Percentiles rank a stretch among this genome's conserved stretches.
phyloP scores from a whole-genome alignment of 257 asterid genomes.

The Penstemon newberryi region DNA sequence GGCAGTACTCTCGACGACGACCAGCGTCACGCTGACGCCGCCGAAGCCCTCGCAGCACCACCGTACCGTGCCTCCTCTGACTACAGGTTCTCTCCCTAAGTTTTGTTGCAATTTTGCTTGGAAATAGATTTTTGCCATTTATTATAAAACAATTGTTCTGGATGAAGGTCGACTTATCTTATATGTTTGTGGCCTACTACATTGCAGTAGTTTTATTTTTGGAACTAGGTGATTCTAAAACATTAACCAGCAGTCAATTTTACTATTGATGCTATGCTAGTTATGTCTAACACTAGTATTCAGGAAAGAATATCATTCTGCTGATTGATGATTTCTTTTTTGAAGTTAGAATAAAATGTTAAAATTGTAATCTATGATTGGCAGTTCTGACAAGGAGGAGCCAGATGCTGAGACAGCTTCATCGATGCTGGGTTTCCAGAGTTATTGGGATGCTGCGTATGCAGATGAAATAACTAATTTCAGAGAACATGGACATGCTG shows the following conservation, averaged over 20 bases:
- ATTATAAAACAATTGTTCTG: neutral
- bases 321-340: neutral
- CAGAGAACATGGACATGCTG: conserved; percentile 91
- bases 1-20: conserved; percentile 99
- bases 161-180: too few relatives aligned
- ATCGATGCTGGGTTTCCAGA: conserved; percentile 91
- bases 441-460: conserved; percentile 94
- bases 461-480: conserved; percentile 86
- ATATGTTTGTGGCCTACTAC: too few relatives aligned
- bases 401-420: conserved; percentile 68
- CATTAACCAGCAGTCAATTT: neutral
- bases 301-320: neutral
- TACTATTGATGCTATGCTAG: neutral
- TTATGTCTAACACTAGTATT: neutral
- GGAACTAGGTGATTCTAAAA: too few relatives aligned
- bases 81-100: conserved; percentile 52
- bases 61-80: conserved; percentile 82
- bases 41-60: conserved; percentile 84
- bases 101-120: neutral
- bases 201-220: too few relatives aligned
- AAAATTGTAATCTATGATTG: conserved; percentile 15
- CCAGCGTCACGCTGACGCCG: conserved; percentile 96
- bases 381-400: conserved; percentile 9
- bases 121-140: conserved; percentile 3
- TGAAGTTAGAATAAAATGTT: conserved; percentile 18